Percentiles rank a stretch among this genome's conserved stretches.
These are phyloP conservation scores for Chaetomiaceae sp. DNA, from an alignment of 2,329 filamentous ascomycete genomes.

Conservation along the genomic window DNA sequence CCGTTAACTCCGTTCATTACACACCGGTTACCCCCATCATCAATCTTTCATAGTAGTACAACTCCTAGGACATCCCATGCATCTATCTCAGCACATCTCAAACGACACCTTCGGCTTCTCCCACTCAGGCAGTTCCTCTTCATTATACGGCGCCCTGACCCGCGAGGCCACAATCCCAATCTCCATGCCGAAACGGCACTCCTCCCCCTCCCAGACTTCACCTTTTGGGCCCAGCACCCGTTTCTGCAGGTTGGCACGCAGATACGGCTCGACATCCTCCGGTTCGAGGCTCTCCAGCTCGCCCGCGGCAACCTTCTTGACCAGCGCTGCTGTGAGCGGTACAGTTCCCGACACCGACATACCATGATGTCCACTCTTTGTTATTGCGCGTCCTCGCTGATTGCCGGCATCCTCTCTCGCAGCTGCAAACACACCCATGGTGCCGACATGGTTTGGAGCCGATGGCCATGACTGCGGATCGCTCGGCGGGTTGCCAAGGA, in stretches of 20 bases:
- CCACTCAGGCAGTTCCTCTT: constrained; percentile 23
- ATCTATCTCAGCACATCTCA: constrained; percentile 16
- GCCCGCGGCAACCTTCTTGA: constrained; percentile 33
- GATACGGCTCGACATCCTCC: constrained; percentile 16
- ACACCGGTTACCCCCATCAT: background rate
- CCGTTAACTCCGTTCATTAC: background rate
- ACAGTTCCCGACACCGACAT: constrained; percentile 42
- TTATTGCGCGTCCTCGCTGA: background rate
- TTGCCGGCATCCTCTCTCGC: constrained; percentile 11
- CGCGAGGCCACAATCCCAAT: constrained; percentile 18
- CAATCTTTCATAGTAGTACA: too few relatives aligned
- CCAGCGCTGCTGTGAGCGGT: constrained; percentile 45
- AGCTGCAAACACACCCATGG: constrained; percentile 48
- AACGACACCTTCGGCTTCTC: constrained; percentile 18
- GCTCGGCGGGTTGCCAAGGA: constrained; percentile 50
- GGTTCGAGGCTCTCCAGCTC: constrained; percentile 17
- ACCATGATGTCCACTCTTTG: constrained; percentile 29
- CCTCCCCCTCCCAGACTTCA: constrained; percentile 4
- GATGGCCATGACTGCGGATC: constrained; percentile 45
- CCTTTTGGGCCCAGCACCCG: constrained; percentile 14
- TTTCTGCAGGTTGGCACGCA: constrained; percentile 14
- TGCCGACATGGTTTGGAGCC: constrained; percentile 53
- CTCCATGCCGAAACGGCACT: constrained; percentile 8
- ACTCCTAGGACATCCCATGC: background rate
- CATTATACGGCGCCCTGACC: constrained; percentile 17